These are phyloP conservation scores for Gillenia trifoliata DNA, from an alignment of 306 rosid genomes.

Conservation along the genomic window DNA sequence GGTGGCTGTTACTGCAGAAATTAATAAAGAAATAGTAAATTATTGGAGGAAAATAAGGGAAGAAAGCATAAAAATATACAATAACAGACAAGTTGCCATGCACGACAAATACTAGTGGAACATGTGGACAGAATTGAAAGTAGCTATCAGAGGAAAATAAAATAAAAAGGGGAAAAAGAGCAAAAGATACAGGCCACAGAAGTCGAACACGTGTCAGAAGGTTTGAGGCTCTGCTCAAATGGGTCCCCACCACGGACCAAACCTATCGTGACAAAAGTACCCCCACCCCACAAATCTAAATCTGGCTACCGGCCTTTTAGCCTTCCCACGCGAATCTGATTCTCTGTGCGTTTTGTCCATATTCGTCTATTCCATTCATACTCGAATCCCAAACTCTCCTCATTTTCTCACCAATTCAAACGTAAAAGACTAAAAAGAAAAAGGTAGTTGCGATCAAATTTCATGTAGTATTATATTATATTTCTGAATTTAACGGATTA, in stretches of 20 bases:
- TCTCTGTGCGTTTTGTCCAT: not conserved
- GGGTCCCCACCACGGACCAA: not conserved
- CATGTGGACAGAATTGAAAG: not conserved
- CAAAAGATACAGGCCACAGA: not conserved
- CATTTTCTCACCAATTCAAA: not conserved
- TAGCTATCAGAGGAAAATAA: not conserved
- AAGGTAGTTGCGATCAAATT: not conserved
- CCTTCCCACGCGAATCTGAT: slow-evolving; percentile 20
- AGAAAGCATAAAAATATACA: not conserved
- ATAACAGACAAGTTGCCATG: not conserved
- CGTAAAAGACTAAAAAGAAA: not conserved
- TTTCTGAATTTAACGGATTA: not conserved
- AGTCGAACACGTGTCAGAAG: not conserved
- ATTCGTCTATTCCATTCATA: not conserved
- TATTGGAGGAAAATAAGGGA: not conserved
- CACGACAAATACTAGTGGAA: not conserved
- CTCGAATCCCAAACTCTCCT: not conserved
- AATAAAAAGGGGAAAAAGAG: not conserved
- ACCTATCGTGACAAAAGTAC: slow-evolving; percentile 1
- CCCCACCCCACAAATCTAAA: slow-evolving; percentile 20
- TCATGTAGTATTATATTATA: not conserved
- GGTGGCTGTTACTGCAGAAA: not conserved
- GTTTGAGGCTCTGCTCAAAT: not conserved
- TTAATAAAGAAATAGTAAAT: not conserved
- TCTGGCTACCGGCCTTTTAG: not conserved